Conservation (phyloP, 2,329 filamentous ascomycete genomes). For the Cladosporium sp. region DNA sequence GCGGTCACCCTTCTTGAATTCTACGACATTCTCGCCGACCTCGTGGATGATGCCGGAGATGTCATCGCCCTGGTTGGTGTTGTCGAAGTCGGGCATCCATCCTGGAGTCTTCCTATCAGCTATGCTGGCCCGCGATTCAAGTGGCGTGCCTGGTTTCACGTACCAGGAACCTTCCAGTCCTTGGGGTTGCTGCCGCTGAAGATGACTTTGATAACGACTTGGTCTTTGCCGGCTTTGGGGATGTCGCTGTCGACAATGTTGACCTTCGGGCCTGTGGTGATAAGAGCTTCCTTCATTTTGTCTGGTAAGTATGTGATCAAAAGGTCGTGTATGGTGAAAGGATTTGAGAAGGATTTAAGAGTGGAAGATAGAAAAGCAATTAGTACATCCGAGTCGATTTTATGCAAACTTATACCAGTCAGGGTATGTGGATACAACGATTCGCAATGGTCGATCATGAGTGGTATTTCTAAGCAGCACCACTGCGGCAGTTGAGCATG, state of each 20-base stretch:
- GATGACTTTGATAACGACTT: conserved; percentile 36
- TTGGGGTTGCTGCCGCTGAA: conserved; percentile 37
- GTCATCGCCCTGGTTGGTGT: conserved; percentile 36
- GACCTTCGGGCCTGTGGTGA: conserved; percentile 37
- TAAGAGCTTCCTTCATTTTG: conserved; percentile 41
- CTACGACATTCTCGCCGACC: conserved; percentile 56
- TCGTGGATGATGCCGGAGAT: conserved; percentile 50
- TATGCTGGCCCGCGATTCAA: not conserved
- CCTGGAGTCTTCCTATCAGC: conserved; percentile 21
- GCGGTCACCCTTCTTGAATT: conserved; percentile 59
- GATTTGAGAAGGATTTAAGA: not conserved
- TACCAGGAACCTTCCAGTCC: conserved; percentile 29
- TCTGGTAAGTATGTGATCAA: not conserved
- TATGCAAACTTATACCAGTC: not conserved
- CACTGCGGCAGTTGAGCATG: conserved; percentile 1
- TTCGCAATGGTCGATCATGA: not conserved
- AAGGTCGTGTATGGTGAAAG: not conserved
- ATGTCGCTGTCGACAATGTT: conserved; percentile 44
- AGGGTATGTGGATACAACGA: not conserved
- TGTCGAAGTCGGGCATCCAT: conserved; percentile 17
- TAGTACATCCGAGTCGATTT: not conserved
- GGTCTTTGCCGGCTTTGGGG: conserved; percentile 39
- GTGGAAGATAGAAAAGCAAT: not conserved
- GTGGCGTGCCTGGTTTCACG: not conserved
- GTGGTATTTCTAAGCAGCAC: conserved; percentile 13